Base-by-base conservation (phyloP, 1,284 basidiomycete species). In the Farysia itapuensis region DNA sequence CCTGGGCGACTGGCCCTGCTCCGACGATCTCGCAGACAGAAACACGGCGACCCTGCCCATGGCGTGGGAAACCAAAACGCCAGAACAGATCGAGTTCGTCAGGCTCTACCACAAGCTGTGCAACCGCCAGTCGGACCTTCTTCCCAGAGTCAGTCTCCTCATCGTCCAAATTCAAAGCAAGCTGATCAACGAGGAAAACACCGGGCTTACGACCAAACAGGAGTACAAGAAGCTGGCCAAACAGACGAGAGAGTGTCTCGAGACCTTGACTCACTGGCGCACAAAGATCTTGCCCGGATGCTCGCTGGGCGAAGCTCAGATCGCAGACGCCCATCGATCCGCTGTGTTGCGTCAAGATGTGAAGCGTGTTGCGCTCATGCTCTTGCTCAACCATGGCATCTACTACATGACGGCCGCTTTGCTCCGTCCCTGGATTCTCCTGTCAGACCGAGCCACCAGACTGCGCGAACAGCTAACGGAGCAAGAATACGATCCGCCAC, bases 351-450 rank as follows among this genome's bases (percentile, higher is more conserved):
- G 41, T 2, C 26, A 42, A 9, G 23, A 50, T 5, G 43, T 43
- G 7, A 50, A 57, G 25, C 30, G 23, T 2, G 28, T 50, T 39
- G 46, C 40, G 1, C 31, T 18, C 39, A 36, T 40, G 12, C 36
- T 57, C 23, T 43, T 57, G 53, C 23, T 45, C 36, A 57, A 57
- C 37, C 47, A 40, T 19, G 43, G 39, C 23, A 32, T 30, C 4
- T 42, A 39, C 18, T 50, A 57, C 39, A 50, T 50, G 47, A 46
- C 29, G 9, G 43, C 53, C 13, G 48, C 49, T 23, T 18, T 50
- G 9, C 50, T 46, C 30, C 43, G 53, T 4, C 39, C 47, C 0
- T 57, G 53, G 53, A 21, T 57, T 2, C 25, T 57, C 9, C 36
- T 57, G 23, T 42, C 43, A 4, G 47, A 57, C 28, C 53, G 53